Percentiles rank a stretch among this genome's conserved stretches.
Evolutionary conservation across 1,284 basidiomycete species (phyloP).

Genomic region (Austroboletus niveus): DNA sequence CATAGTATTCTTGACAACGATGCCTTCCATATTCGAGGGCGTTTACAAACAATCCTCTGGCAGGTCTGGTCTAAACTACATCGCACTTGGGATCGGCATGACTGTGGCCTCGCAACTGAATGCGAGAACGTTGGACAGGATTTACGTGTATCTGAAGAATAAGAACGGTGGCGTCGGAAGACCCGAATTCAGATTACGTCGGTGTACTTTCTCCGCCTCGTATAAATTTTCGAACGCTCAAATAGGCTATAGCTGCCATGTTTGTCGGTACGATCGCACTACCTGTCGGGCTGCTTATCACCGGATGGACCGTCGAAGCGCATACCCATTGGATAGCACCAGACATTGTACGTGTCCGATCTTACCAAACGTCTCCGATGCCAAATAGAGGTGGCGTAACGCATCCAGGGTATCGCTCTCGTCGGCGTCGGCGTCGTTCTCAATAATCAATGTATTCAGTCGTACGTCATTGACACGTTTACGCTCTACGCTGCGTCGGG

Average conservation of each 20-base stretch:
- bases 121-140: conserved; percentile 45
- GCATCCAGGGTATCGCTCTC: conserved; percentile 48
- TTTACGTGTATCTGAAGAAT: conserved; percentile 43
- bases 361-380: neutral
- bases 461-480: conserved; percentile 56
- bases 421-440: conserved; percentile 45
- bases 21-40: conserved; percentile 57
- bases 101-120: conserved; percentile 46
- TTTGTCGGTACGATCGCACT: conserved; percentile 54
- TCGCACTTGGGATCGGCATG: conserved; percentile 50
- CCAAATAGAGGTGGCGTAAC: neutral
- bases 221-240: neutral
- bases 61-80: conserved; percentile 61
- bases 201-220: conserved; percentile 3
- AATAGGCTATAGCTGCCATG: conserved; percentile 48
- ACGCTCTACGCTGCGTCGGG: conserved; percentile 53
- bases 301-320: conserved; percentile 63
- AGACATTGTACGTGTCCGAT: conserved; percentile 49
- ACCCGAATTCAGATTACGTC: conserved; percentile 46
- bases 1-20: conserved; percentile 61
- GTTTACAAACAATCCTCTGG: conserved; percentile 49
- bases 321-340: conserved; percentile 64
- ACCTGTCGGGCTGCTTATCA: conserved; percentile 58
- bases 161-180: conserved; percentile 44
- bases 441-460: conserved; percentile 47